phyloP scores from a whole-genome alignment of 78 protist species.

The Isochrysis galbana region DNA sequence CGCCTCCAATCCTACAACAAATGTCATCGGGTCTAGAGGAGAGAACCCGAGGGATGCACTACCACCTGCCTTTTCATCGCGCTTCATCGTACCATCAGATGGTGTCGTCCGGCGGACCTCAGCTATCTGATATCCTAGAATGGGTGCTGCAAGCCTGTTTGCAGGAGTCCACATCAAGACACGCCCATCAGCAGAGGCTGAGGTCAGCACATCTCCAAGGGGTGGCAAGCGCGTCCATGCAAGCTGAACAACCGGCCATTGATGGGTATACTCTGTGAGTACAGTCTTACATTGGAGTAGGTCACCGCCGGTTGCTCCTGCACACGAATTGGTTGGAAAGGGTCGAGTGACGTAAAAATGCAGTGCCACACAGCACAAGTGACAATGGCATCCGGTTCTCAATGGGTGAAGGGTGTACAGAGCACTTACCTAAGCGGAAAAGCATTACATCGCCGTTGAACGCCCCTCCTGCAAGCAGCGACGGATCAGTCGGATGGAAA shows the following conservation, averaged over 20 bases:
- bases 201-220: background rate
- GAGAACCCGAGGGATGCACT: background rate
- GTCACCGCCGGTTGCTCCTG: background rate
- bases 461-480: conserved; percentile 36
- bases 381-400: no score
- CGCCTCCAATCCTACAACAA: background rate
- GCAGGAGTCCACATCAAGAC: background rate
- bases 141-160: background rate
- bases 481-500: conserved; percentile 37
- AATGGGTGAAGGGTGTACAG: no score
- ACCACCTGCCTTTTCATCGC: background rate
- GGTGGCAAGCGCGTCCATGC: background rate
- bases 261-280: background rate
- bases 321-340: no score
- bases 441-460: conserved; percentile 40
- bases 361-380: no score
- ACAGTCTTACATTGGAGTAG: background rate
- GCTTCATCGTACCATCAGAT: background rate
- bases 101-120: background rate
- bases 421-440: background rate
- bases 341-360: no score
- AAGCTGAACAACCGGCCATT: conserved; percentile 8
- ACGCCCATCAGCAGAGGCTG: background rate
- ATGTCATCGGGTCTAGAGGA: background rate
- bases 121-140: background rate